Conservation (phyloP, 73 alveolate genomes). For the Stentor coeruleus region DNA sequence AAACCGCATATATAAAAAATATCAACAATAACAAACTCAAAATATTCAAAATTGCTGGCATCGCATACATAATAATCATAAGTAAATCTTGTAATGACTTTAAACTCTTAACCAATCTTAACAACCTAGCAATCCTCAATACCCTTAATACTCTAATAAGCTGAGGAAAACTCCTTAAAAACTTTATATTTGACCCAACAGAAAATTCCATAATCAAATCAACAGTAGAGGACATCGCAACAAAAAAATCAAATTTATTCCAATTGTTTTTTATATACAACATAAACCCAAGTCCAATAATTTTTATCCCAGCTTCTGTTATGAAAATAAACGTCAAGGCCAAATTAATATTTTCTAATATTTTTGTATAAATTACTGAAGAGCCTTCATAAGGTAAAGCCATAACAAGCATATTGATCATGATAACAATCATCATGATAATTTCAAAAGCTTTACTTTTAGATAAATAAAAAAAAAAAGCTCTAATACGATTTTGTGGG, state of each 20-base stretch:
- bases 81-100: conserved; percentile 65
- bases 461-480: neutral
- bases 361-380: neutral
- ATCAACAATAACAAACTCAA: conserved; percentile 75
- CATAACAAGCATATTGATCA: conserved; percentile 30
- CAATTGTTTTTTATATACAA: conserved; percentile 40
- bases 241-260: conserved; percentile 65
- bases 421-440: conserved; percentile 6
- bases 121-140: conserved; percentile 61
- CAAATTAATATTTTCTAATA: conserved; percentile 25
- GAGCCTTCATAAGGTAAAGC: conserved; percentile 31
- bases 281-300: conserved; percentile 35
- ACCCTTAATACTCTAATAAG: conserved; percentile 61
- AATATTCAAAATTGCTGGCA: conserved; percentile 88
- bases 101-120: conserved; percentile 63
- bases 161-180: conserved; percentile 63
- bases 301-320: conserved; percentile 44
- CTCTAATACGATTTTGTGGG: conserved; percentile 18
- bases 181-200: conserved; percentile 58
- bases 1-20: conserved; percentile 77
- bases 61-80: conserved; percentile 69
- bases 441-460: neutral
- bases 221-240: conserved; percentile 76
- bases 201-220: conserved; percentile 74
- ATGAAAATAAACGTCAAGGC: conserved; percentile 31